These are phyloP conservation scores for Bauhinia variegata DNA, from an alignment of 306 rosid species.

Conservation along the genomic window DNA sequence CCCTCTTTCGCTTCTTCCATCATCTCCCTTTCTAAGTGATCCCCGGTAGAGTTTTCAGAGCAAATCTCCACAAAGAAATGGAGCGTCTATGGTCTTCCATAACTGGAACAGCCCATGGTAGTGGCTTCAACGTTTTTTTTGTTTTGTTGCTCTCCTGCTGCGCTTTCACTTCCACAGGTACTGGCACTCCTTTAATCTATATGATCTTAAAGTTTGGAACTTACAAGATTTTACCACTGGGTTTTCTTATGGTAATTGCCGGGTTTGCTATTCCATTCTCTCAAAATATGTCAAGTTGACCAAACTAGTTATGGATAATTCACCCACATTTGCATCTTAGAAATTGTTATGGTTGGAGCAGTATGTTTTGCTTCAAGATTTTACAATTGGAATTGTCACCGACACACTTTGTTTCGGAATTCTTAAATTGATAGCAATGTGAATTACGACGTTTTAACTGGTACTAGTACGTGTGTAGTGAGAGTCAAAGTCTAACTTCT, in stretches of 20 bases:
- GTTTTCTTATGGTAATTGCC: neutral
- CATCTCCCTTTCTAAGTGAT: too few relatives aligned
- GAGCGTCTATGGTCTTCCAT: conserved; percentile 40
- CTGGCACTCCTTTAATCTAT: neutral
- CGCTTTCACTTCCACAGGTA: conserved; percentile 81
- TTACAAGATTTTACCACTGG: conserved; percentile 1
- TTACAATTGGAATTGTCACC: too few relatives aligned
- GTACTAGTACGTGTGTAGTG: neutral
- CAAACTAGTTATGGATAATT: too few relatives aligned
- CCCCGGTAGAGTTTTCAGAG: conserved; percentile 53
- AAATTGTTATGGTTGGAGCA: conserved; percentile 16
- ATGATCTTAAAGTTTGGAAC: too few relatives aligned
- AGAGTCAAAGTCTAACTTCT: conserved; percentile 14
- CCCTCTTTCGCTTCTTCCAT: conserved; percentile 26
- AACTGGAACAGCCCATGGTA: conserved; percentile 53
- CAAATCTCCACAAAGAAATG: conserved; percentile 56
- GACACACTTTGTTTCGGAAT: too few relatives aligned
- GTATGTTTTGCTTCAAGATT: neutral
- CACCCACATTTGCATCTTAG: too few relatives aligned
- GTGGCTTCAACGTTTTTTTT: conserved; percentile 47
- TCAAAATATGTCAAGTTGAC: neutral
- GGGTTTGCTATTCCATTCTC: neutral
- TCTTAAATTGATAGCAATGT: too few relatives aligned
- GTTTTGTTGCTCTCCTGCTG: conserved; percentile 54
- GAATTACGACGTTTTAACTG: too few relatives aligned